Conservation (phyloP, 768 basidiomycete species). For the Cystofilobasidium ferigula region DNA sequence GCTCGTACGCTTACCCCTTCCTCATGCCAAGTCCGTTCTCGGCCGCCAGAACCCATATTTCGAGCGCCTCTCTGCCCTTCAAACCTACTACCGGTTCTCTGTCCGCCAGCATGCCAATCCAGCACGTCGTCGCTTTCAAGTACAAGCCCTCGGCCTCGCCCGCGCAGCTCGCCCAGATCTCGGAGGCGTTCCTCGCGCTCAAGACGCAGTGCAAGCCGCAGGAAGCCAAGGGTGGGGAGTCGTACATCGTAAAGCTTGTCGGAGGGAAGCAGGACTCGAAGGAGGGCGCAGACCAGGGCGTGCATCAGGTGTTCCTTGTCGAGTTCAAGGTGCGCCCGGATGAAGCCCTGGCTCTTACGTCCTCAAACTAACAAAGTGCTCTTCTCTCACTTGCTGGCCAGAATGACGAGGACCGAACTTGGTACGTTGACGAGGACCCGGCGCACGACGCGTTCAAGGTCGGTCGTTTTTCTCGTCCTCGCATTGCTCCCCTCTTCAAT, state of each 20-base stretch:
- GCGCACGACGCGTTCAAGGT: slow-evolving; percentile 13
- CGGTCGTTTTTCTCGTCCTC: no score
- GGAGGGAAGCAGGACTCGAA: slow-evolving; percentile 12
- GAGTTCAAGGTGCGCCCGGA: slow-evolving; percentile 13
- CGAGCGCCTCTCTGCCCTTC: no score
- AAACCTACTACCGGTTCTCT: no score
- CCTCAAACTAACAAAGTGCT: background rate
- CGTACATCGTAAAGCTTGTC: background rate
- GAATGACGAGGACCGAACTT: slow-evolving; percentile 6
- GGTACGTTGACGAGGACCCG: slow-evolving; percentile 9
- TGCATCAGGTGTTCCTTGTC: slow-evolving; percentile 12
- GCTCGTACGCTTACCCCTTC: no score
- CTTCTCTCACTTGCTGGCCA: background rate
- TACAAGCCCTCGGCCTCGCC: background rate
- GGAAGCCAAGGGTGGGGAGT: background rate
- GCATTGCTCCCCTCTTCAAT: no score
- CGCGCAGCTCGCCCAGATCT: background rate
- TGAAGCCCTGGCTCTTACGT: no score
- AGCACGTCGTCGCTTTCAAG: slow-evolving; percentile 16
- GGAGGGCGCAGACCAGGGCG: slow-evolving; percentile 1
- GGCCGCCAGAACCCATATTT: no score
- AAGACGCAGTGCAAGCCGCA: background rate
- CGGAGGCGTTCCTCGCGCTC: background rate
- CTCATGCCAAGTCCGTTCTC: no score
- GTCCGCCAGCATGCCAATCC: slow-evolving; percentile 5